phyloP scores from a whole-genome alignment of 2,329 filamentous ascomycete genomes.

The Teratosphaeria nubilosa region DNA sequence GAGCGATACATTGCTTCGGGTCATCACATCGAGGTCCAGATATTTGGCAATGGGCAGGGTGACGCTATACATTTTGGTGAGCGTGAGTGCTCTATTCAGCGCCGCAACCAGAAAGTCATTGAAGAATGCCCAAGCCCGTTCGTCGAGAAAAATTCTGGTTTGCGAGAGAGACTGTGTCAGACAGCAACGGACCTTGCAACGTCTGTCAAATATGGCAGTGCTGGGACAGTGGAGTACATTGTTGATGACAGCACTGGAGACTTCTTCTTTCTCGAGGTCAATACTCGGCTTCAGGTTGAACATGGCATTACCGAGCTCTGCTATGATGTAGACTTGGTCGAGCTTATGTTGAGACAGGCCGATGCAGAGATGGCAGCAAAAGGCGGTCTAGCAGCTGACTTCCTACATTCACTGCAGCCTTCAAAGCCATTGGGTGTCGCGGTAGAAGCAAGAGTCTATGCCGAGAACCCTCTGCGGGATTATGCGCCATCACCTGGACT shows the following conservation, averaged over 20 bases:
- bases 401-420: constrained; percentile 35
- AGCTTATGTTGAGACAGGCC: constrained; percentile 47
- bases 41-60: constrained; percentile 74
- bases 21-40: constrained; percentile 80
- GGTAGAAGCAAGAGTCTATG: constrained; percentile 47
- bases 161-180: constrained; percentile 52
- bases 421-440: constrained; percentile 36
- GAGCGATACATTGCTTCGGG: constrained; percentile 73
- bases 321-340: constrained; percentile 44
- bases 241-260: constrained; percentile 71
- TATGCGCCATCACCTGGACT: constrained; percentile 51
- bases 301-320: constrained; percentile 50
- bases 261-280: constrained; percentile 61
- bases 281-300: constrained; percentile 49
- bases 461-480: constrained; percentile 48
- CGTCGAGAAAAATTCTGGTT: constrained; percentile 39
- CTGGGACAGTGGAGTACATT: constrained; percentile 84
- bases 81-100: constrained; percentile 77
- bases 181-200: constrained; percentile 59
- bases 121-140: constrained; percentile 80
- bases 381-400: constrained; percentile 33
- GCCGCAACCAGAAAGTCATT: constrained; percentile 81
- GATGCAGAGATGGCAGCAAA: constrained; percentile 39
- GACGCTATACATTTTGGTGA: constrained; percentile 77
- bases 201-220: constrained; percentile 61